A percentile compares a stretch with the other conserved stretches of the same genome.
Conservation (phyloP, 1,139 yeast species). For the Yamadazyma pseudoaaseri region DNA sequence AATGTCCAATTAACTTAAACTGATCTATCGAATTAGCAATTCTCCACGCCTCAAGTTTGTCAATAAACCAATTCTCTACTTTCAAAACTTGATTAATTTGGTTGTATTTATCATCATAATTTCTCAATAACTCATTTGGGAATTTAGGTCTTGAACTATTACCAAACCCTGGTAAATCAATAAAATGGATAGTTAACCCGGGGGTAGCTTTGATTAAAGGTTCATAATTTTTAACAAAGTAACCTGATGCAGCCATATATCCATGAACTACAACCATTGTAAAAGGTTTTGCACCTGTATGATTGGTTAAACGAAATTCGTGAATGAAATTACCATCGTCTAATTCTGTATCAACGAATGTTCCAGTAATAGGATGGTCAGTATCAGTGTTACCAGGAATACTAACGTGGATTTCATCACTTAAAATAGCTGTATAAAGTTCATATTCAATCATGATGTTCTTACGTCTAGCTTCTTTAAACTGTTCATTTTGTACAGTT, state of each 20-base stretch:
- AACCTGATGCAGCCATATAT: conserved; percentile 49
- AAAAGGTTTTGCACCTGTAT: conserved; percentile 14
- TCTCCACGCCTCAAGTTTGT: conserved; percentile 41
- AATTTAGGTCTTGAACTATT: conserved; percentile 43
- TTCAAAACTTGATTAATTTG: conserved; percentile 32
- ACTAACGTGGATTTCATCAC: conserved; percentile 27
- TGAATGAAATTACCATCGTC: conserved; percentile 33
- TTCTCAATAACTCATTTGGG: conserved; percentile 28
- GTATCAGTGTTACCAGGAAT: conserved; percentile 15
- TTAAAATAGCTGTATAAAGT: conserved; percentile 32
- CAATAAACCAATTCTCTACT: conserved; percentile 46
- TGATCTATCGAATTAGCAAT: conserved; percentile 19
- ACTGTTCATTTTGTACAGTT: conserved; percentile 11
- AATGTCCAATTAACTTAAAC: conserved; percentile 39
- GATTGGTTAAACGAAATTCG: conserved; percentile 36
- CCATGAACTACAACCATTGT: conserved; percentile 41
- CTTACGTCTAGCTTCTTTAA: conserved; percentile 21
- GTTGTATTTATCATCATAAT: conserved; percentile 20
- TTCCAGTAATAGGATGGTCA: conserved; percentile 17
- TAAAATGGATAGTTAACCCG: conserved; percentile 31
- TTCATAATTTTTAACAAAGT: conserved; percentile 41
- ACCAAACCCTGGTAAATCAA: conserved; percentile 48
- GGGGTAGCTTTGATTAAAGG: conserved; percentile 30
- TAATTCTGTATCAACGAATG: conserved; percentile 32
- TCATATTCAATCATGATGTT: conserved; percentile 35